Base-by-base conservation (phyloP, 352 stramenopile genomes). In the Pythium utonaiense region DNA sequence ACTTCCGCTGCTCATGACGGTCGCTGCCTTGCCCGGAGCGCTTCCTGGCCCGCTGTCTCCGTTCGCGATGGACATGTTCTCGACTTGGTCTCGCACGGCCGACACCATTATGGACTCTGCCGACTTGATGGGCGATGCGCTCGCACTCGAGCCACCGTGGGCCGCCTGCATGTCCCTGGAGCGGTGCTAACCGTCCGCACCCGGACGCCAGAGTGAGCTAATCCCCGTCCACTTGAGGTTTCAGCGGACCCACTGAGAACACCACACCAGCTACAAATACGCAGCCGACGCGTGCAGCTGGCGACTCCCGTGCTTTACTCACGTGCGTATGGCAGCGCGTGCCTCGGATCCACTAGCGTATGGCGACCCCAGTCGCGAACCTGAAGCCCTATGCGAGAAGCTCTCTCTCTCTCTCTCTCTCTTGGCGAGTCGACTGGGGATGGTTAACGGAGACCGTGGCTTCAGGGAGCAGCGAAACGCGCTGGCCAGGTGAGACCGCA, bases 61-160 rank as follows among this genome's bases (percentile, higher is more conserved):
- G 40, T 21, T 47, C 40, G 27, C 3, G 40, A 47, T 47, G n/a
- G 40, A 19, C 40, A 47, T 47, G 17, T 25, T 47, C 17, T 47
- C 40, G 7, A 28, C 17, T 19, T 47, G 17, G 6, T 47, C 40
- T 16, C 40, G 40, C 40, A 47, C 40, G 7, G 40, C 40, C 6
- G 40, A 9, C 40, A 47, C 40, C 40, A 47, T 47, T 47, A 25
- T 47, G 40, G 40, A 47, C 40, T 47, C 17, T 47, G 40, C n/a
- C 40, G 40, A 47, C n/a, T 6, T 17, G n/a, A 19, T 6, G 9
- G 28, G 28, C 16, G 36, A 21, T n/a, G 16, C 36, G 13, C 14
- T n/a, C 3, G 36, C 36, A 17, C 40, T 47, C 10, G 40, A 21
- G 19, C 40, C 24, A 9, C 38, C 14, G 6, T 19, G 40, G 14